phyloP scores from a whole-genome alignment of 2,329 filamentous ascomycete species.

The Alternaria consortialis region DNA sequence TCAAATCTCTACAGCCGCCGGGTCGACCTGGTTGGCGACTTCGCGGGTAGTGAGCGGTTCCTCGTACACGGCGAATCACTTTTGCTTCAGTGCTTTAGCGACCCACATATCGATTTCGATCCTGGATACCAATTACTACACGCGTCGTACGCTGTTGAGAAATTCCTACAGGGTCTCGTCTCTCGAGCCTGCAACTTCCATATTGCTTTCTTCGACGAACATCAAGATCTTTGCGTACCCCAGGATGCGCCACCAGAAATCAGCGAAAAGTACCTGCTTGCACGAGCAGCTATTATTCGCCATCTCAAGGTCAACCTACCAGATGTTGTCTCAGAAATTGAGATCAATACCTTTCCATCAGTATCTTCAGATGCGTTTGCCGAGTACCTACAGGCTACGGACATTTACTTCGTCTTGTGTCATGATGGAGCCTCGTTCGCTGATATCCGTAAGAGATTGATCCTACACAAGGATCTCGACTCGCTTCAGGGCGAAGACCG shows the following conservation, averaged over 20 bases:
- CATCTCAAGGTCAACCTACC: slow-evolving; percentile 65
- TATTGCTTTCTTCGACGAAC: slow-evolving; percentile 71
- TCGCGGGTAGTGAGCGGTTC: slow-evolving; percentile 77
- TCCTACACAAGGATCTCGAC: slow-evolving; percentile 28
- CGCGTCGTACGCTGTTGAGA: slow-evolving; percentile 73
- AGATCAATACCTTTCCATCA: slow-evolving; percentile 60
- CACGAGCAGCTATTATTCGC: slow-evolving; percentile 69
- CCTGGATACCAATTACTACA: slow-evolving; percentile 75
- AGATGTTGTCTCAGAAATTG: slow-evolving; percentile 52
- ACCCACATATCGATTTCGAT: slow-evolving; percentile 70
- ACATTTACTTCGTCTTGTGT: slow-evolving; percentile 73
- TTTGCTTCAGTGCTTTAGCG: slow-evolving; percentile 70
- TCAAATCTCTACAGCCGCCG: slow-evolving; percentile 48
- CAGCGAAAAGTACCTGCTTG: slow-evolving; percentile 66
- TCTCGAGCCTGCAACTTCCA: slow-evolving; percentile 75
- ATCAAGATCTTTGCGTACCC: slow-evolving; percentile 66
- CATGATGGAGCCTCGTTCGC: slow-evolving; percentile 65
- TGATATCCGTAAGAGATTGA: slow-evolving; percentile 30
- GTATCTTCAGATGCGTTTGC: slow-evolving; percentile 61
- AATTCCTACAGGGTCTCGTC: slow-evolving; percentile 67
- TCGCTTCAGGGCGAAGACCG: slow-evolving; percentile 30
- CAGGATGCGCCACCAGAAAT: slow-evolving; percentile 43
- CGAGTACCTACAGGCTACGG: slow-evolving; percentile 63
- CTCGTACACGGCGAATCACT: slow-evolving; percentile 77
- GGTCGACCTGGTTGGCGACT: slow-evolving; percentile 72